Evolutionary conservation across 2,329 filamentous ascomycete genomes (phyloP).

Genomic region (Apiospora kogelbergensis): DNA sequence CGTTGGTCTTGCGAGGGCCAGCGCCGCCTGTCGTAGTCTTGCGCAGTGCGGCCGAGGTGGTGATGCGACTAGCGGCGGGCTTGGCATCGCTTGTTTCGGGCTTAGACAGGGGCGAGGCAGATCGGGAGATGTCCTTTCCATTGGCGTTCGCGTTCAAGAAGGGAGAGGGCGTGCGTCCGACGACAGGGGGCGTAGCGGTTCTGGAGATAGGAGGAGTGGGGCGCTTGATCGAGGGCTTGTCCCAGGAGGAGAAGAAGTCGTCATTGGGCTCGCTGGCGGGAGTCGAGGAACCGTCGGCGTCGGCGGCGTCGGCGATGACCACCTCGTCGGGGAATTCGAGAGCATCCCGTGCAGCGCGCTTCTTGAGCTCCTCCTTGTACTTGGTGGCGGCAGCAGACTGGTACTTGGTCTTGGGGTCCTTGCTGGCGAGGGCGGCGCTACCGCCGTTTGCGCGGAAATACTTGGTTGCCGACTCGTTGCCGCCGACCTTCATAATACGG

Average conservation of each 20-base stretch:
- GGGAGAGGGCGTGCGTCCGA: constrained; percentile 82
- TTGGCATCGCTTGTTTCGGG: constrained; percentile 55
- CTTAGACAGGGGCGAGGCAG: constrained; percentile 78
- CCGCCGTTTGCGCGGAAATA: constrained; percentile 98
- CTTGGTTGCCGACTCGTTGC: constrained; percentile 96
- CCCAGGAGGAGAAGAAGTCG: constrained; percentile 99
- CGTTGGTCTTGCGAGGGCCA: constrained; percentile 76
- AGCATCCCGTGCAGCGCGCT: constrained; percentile 78
- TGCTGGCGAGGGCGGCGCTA: constrained; percentile 89
- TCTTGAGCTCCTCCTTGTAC: constrained; percentile 96
- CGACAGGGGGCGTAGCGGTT: constrained; percentile 79
- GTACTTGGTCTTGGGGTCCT: constrained; percentile 96
- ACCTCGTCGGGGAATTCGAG: constrained; percentile 88
- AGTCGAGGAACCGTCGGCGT: constrained; percentile 67
- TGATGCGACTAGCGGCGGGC: constrained; percentile 69
- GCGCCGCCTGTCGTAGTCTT: constrained; percentile 62
- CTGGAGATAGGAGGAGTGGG: constrained; percentile 92
- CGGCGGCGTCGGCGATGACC: constrained; percentile 70
- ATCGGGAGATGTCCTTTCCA: constrained; percentile 70
- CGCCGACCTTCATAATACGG: constrained; percentile 95
- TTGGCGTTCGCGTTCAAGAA: constrained; percentile 79
- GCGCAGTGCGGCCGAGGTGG: constrained; percentile 77
- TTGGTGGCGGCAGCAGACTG: constrained; percentile 89
- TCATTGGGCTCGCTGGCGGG: constrained; percentile 81
- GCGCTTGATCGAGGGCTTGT: constrained; percentile 95